Evolutionary conservation across 2,329 filamentous ascomycete species (phyloP).

Genomic region (Calonectria ilicicola): DNA sequence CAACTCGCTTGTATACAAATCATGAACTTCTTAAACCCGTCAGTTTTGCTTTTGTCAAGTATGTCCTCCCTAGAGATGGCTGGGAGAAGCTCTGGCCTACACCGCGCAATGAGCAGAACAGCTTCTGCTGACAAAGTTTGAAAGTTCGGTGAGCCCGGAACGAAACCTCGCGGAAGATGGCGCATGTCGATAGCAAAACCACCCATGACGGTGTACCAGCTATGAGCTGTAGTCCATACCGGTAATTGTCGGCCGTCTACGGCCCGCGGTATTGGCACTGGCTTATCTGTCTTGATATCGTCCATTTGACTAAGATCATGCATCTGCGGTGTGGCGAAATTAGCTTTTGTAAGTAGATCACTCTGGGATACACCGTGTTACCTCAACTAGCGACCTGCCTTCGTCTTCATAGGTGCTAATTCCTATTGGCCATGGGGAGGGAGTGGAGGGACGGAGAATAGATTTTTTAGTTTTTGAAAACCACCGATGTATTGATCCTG

Average conservation of each 20-base stretch:
- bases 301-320: background rate
- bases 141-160: background rate
- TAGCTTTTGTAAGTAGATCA: background rate
- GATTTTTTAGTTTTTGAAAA: background rate
- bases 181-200: background rate
- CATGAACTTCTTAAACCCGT: conserved; percentile 6
- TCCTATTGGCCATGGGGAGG: background rate
- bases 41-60: background rate
- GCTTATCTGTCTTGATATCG: background rate
- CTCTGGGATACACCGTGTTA: background rate
- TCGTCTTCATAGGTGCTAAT: background rate
- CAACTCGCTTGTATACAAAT: background rate
- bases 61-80: background rate
- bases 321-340: background rate
- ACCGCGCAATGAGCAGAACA: background rate
- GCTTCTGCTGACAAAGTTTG: background rate
- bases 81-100: background rate
- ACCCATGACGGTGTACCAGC: background rate
- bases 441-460: background rate
- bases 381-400: background rate
- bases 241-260: too few species aligned
- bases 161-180: background rate
- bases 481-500: background rate
- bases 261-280: background rate
- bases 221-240: background rate